These are phyloP conservation scores for Emmonsiellopsis sp. DNA, from an alignment of 2,329 filamentous ascomycete species.

Conservation along the genomic window DNA sequence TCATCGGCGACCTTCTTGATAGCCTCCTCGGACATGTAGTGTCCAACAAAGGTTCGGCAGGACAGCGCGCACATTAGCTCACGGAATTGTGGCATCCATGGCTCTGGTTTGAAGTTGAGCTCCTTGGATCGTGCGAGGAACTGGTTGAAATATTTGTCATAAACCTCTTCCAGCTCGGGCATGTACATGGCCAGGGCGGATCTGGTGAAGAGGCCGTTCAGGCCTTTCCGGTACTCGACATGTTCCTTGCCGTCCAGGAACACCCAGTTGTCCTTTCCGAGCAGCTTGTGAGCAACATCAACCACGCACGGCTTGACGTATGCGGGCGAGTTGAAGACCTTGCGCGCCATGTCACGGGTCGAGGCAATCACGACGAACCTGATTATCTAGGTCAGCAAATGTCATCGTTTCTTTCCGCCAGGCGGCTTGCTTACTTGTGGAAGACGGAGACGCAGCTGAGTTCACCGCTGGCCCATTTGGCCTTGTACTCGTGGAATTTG, in stretches of 20 bases:
- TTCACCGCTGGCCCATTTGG: slow-evolving; percentile 83
- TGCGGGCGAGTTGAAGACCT: slow-evolving; percentile 86
- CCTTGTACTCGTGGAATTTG: slow-evolving; percentile 81
- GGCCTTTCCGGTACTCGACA: slow-evolving; percentile 92
- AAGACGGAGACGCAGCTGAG: slow-evolving; percentile 97
- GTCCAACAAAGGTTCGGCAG: slow-evolving; percentile 91
- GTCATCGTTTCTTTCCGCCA: not conserved
- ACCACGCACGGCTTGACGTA: slow-evolving; percentile 97
- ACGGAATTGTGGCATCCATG: slow-evolving; percentile 87
- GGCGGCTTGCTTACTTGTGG: slow-evolving; percentile 65
- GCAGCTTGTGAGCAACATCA: slow-evolving; percentile 84
- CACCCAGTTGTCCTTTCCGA: slow-evolving; percentile 89
- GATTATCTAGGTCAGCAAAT: not conserved
- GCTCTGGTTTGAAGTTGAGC: slow-evolving; percentile 61
- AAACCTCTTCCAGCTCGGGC: slow-evolving; percentile 85
- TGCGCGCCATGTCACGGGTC: slow-evolving; percentile 87
- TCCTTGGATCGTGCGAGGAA: slow-evolving; percentile 69
- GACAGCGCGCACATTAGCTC: slow-evolving; percentile 92
- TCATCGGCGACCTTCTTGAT: slow-evolving; percentile 93
- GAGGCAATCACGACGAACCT: slow-evolving; percentile 97
- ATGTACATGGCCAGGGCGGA: slow-evolving; percentile 80
- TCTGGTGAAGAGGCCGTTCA: slow-evolving; percentile 90
- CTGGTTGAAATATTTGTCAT: slow-evolving; percentile 72
- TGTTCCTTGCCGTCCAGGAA: slow-evolving; percentile 93
- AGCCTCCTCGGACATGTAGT: slow-evolving; percentile 84